Base-by-base conservation (phyloP, 495 filamentous ascomycete species). In the Xylaria telfairii region DNA sequence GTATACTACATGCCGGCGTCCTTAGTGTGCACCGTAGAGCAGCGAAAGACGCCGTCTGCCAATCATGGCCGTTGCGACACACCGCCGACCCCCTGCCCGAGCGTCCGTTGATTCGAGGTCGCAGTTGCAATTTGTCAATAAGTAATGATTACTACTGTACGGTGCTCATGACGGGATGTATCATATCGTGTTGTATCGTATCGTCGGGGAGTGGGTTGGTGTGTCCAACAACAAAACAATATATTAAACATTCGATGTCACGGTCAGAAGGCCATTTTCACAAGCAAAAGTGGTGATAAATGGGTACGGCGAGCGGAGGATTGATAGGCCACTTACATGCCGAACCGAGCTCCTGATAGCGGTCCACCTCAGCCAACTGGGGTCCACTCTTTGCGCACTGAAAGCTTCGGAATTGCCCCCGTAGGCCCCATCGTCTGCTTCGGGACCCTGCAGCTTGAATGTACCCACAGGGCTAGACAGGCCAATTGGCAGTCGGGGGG, bases 391-490 rank as follows among this genome's bases (percentile, higher is more conserved):
- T 42, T 37, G 49, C 19, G 51, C 51, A 34, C 56, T 37, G 56
- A 59, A 59, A 32, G 30, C 34, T 67, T 67, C 65, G 49, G 51
- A 56, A 54, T 26, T 42, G 32, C 34, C 51, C 51, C 65, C 34
- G 32, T 57, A 28, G 49, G 56, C n/a, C 21, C 56, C 56, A 37
- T 59, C 6, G 10, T 37, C 34, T 67, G 51, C 54, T 41, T 57
- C 65, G 65, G 65, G 65, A 68, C 53, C 65, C 65, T 68, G 65
- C 65, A 68, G 65, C 64, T 42, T 30, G 46, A 4, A 8, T 62
- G 1, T 26, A 19, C 7, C 51, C 51, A 54, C 51, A 54, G 24
- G 24, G 26, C 37, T 42, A 24, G 26, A 34, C 56, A 9, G 56
- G 32, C 32, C 56, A 59, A 59, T 59, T 19, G 56, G 56, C 56